These are phyloP conservation scores for Globisporangium iwayamae DNA, from an alignment of 352 stramenopile species.

Conservation along the genomic window DNA sequence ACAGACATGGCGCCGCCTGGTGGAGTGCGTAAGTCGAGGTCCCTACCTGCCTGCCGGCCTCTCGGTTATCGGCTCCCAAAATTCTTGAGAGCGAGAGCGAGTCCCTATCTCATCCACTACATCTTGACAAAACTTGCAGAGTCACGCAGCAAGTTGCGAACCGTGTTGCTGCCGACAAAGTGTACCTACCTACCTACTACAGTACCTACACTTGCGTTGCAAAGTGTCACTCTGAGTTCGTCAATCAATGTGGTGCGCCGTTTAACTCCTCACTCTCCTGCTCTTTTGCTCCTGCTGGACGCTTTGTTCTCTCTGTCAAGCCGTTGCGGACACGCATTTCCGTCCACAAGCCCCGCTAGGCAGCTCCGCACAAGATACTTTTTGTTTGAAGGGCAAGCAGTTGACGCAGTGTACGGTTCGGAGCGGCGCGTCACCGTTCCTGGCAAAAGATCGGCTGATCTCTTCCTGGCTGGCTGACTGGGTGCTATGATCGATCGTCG, in stretches of 20 bases:
- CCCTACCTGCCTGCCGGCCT: background rate
- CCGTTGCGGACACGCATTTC: background rate
- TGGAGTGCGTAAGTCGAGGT: background rate
- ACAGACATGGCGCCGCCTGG: background rate
- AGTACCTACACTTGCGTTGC: background rate
- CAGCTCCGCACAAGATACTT: background rate
- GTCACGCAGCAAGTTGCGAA: background rate
- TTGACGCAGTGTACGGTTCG: background rate
- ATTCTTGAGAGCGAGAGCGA: background rate
- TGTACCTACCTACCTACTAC: background rate
- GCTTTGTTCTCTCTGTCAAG: background rate
- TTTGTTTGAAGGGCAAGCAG: background rate
- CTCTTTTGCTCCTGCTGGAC: background rate
- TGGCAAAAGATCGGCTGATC: background rate
- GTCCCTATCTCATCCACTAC: slow-evolving; percentile 2
- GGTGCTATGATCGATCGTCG: background rate
- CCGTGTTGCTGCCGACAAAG: background rate
- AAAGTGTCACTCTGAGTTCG: background rate
- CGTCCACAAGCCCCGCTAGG: background rate
- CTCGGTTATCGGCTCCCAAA: background rate
- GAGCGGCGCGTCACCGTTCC: background rate
- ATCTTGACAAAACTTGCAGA: background rate
- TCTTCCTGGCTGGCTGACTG: background rate
- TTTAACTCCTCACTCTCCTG: background rate
- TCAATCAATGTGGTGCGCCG: background rate